Conservation (phyloP, 148 eudicot species). For the Fagopyrum esculentum region DNA sequence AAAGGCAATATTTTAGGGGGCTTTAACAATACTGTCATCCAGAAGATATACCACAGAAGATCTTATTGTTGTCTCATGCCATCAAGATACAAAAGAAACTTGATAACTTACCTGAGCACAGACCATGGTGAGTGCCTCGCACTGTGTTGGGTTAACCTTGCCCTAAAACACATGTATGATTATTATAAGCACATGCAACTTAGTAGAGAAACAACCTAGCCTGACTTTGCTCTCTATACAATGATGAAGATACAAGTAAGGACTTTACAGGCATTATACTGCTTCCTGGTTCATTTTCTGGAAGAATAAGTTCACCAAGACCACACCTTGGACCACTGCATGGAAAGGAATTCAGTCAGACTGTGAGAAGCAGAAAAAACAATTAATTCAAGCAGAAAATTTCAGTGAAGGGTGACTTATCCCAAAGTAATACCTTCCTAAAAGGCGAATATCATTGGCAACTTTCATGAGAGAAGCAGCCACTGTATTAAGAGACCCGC, state of each 20-base stretch:
- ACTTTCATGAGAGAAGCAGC: slow-evolving; percentile 93
- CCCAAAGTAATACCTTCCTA: slow-evolving; percentile 69
- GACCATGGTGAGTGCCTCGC: slow-evolving; percentile 99
- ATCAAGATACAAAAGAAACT: not conserved
- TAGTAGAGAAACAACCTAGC: not conserved
- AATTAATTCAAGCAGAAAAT: not conserved
- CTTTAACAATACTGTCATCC: not conserved
- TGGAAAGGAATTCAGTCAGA: not conserved
- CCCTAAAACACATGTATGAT: slow-evolving; percentile 39
- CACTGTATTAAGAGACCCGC: slow-evolving; percentile 85
- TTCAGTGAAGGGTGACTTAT: not conserved
- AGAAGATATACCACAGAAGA: not conserved
- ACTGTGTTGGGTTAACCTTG: slow-evolving; percentile 95
- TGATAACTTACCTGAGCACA: slow-evolving; percentile 74
- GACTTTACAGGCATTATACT: slow-evolving; percentile 93
- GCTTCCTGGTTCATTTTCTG: slow-evolving; percentile 99
- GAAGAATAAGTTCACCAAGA: slow-evolving; percentile 93
- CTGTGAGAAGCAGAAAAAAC: slow-evolving; percentile 13
- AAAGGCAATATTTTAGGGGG: not conserved
- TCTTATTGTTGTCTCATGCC: not conserved
- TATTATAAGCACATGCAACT: not conserved
- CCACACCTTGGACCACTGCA: slow-evolving; percentile 98
- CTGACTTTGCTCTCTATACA: not conserved
- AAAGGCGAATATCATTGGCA: slow-evolving; percentile 87
- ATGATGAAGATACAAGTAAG: slow-evolving; percentile 2